Evolutionary conservation across 176 grass and related monocot genomes (phyloP).

Genomic region (Microstegium vimineum): DNA sequence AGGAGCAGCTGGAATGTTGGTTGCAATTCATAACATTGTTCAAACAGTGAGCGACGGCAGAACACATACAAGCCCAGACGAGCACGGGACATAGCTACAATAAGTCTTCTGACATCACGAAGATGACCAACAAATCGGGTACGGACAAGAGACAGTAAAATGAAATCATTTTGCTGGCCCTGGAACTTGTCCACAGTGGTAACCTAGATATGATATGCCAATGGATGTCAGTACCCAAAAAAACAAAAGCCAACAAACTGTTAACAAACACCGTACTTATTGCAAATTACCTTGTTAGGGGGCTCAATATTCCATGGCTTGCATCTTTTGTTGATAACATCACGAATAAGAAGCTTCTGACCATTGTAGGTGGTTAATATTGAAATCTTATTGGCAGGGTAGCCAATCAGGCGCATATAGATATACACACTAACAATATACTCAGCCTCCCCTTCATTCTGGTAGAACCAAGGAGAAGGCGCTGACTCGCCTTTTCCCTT

Average conservation of each 20-base stretch:
- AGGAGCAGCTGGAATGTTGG: conserved; percentile 87
- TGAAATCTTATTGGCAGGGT: conserved; percentile 87
- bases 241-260: neutral
- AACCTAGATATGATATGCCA: conserved; percentile 46
- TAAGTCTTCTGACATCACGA: conserved; percentile 89
- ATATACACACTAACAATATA: conserved; percentile 98
- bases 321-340: conserved; percentile 91
- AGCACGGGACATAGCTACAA: conserved; percentile 95
- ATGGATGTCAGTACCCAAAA: conserved; percentile 21
- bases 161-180: conserved; percentile 99
- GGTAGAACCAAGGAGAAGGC: conserved; percentile 98
- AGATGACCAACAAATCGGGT: conserved; percentile 95
- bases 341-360: conserved; percentile 96
- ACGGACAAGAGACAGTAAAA: conserved; percentile 88
- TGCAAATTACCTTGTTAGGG: conserved; percentile 74
- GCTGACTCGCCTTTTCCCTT: conserved; percentile 79
- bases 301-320: conserved; percentile 82
- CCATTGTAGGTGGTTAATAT: conserved; percentile 99
- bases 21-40: conserved; percentile 97
- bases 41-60: conserved; percentile 72
- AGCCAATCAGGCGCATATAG: conserved; percentile 90
- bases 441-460: conserved; percentile 98
- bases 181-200: conserved; percentile 97
- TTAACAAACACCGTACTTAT: conserved; percentile 17
- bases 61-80: conserved; percentile 90